Percentiles rank a stretch among this genome's conserved stretches.
Conservation (phyloP, 1,284 basidiomycete genomes). For the Cryptococcus sp. region DNA sequence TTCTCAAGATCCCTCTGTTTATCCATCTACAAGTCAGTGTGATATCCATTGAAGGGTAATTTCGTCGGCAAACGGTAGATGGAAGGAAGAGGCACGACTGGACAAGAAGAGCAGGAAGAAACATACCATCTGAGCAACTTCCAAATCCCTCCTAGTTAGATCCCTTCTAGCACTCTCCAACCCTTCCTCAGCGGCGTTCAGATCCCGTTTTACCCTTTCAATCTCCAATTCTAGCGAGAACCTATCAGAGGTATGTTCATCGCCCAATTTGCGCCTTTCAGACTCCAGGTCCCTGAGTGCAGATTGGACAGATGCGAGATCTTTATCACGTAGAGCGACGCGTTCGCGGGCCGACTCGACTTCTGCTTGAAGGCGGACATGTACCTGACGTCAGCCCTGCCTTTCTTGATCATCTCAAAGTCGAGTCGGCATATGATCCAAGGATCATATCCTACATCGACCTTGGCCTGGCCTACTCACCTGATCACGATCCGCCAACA, state of each 20-base stretch:
- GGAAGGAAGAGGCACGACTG: background rate
- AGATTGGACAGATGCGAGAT: slow-evolving; percentile 68
- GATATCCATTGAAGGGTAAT: background rate
- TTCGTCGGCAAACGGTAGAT: background rate
- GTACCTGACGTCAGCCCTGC: slow-evolving; percentile 17
- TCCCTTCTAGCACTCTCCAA: slow-evolving; percentile 69
- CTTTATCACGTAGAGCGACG: slow-evolving; percentile 50
- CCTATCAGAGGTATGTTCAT: slow-evolving; percentile 72
- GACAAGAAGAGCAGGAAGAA: background rate
- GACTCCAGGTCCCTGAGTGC: slow-evolving; percentile 58
- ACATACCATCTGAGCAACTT: slow-evolving; percentile 61
- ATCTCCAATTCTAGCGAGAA: slow-evolving; percentile 88
- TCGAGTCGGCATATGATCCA: too few relatives aligned
- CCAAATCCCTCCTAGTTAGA: slow-evolving; percentile 62
- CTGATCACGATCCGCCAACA: slow-evolving; percentile 48
- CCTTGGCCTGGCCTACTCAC: too few relatives aligned
- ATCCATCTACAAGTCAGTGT: slow-evolving; percentile 51
- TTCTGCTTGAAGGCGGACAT: slow-evolving; percentile 40
- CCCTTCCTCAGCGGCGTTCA: slow-evolving; percentile 75
- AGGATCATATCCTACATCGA: too few relatives aligned
- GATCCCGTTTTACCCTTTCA: slow-evolving; percentile 79
- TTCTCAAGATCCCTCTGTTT: slow-evolving; percentile 72
- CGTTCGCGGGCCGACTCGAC: slow-evolving; percentile 50
- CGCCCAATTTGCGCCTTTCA: slow-evolving; percentile 63
- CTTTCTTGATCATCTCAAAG: background rate